Conservation (phyloP, 257 asterid genomes). For the Leonotis leonurus region DNA sequence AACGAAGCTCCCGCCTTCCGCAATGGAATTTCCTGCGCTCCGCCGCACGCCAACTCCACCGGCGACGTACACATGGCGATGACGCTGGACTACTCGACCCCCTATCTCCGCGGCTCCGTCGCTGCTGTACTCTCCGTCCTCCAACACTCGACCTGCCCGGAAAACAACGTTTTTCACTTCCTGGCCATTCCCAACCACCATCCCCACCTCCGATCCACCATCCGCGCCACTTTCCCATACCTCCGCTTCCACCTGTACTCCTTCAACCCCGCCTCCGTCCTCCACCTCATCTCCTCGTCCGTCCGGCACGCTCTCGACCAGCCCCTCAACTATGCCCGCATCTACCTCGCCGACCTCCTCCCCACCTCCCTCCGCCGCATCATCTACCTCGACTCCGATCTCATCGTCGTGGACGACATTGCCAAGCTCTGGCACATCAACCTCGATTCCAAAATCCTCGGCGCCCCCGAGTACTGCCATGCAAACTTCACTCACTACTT, state of each 20-base stretch:
- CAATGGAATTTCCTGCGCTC: slow-evolving; percentile 54
- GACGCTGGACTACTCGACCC: slow-evolving; percentile 81
- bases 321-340: slow-evolving; percentile 85
- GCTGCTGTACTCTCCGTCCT: slow-evolving; percentile 88
- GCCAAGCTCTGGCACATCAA: slow-evolving; percentile 51
- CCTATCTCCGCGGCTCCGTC: slow-evolving; percentile 87
- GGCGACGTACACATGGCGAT: slow-evolving; percentile 64
- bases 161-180: slow-evolving; percentile 79
- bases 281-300: slow-evolving; percentile 73
- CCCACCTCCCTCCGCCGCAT: slow-evolving; percentile 48
- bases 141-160: slow-evolving; percentile 81
- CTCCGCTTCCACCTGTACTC: slow-evolving; percentile 61
- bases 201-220: slow-evolving; percentile 46
- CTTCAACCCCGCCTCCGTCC: slow-evolving; percentile 56
- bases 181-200: slow-evolving; percentile 48
- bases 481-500: slow-evolving; percentile 74
- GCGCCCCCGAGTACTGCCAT: slow-evolving; percentile 81
- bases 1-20: slow-evolving; percentile 86
- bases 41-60: slow-evolving; percentile 28
- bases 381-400: slow-evolving; percentile 83
- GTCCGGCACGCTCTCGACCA: slow-evolving; percentile 88
- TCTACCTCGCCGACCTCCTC: slow-evolving; percentile 73
- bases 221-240: slow-evolving; percentile 69
- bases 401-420: slow-evolving; percentile 76
- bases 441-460: slow-evolving; percentile 48